Evolutionary conservation across 805 yeast genomes (phyloP).

Genomic region (Kuraishia cidri): DNA sequence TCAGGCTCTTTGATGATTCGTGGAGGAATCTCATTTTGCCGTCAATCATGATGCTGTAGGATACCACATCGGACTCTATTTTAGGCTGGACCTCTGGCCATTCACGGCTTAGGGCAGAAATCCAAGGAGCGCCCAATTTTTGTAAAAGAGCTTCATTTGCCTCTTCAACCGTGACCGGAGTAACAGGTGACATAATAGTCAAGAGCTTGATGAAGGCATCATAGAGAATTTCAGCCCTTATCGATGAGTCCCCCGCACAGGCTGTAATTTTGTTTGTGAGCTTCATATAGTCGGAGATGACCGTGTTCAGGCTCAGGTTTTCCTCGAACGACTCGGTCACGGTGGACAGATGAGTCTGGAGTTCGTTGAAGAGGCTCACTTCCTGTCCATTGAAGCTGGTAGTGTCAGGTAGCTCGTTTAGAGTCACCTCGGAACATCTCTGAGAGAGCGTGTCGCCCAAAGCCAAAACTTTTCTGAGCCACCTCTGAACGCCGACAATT

Average conservation of each 20-base stretch:
- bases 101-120: conserved; percentile 41
- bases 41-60: conserved; percentile 59
- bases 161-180: conserved; percentile 80
- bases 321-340: conserved; percentile 53
- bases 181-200: conserved; percentile 66
- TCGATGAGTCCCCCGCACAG: conserved; percentile 24
- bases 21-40: conserved; percentile 55
- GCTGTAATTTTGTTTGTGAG: conserved; percentile 43
- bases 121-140: conserved; percentile 22
- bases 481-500: conserved; percentile 81
- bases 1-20: conserved; percentile 21
- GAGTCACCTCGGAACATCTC: background rate
- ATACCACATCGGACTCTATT: conserved; percentile 25
- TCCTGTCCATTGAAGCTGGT: conserved; percentile 24
- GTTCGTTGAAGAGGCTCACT: conserved; percentile 45
- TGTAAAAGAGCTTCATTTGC: conserved; percentile 48
- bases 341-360: conserved; percentile 34
- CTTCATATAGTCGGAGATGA: conserved; percentile 87
- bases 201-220: conserved; percentile 45
- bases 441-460: conserved; percentile 1
- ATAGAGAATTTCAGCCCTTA: conserved; percentile 31
- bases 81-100: conserved; percentile 53
- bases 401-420: background rate
- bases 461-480: conserved; percentile 56
- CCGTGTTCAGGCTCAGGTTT: conserved; percentile 67